Conservation (phyloP, 371 early-diverging fungal genomes). For the Mortierella sp. region DNA sequence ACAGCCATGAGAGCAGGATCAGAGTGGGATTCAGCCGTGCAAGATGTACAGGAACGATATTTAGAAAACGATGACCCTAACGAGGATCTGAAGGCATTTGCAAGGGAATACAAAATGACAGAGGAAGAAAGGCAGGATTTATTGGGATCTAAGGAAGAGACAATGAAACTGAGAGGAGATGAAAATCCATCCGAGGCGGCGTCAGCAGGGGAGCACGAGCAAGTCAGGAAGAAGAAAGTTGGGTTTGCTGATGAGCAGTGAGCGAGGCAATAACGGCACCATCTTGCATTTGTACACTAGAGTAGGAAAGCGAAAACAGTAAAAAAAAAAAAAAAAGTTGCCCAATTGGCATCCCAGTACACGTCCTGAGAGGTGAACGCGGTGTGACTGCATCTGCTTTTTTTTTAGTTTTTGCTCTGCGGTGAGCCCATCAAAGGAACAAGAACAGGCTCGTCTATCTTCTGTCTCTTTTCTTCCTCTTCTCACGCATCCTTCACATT, state of each 20-base stretch:
- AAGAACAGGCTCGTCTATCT: background rate
- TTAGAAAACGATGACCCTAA: conserved; percentile 56
- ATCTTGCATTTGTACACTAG: background rate
- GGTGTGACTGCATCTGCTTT: too few species aligned
- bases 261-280: background rate
- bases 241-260: conserved; percentile 26
- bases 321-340: background rate
- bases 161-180: background rate
- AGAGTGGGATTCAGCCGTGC: conserved; percentile 62
- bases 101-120: conserved; percentile 42
- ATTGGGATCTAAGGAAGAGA: background rate
- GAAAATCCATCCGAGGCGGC: background rate
- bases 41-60: conserved; percentile 76
- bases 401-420: background rate
- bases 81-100: conserved; percentile 46
- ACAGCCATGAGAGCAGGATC: conserved; percentile 69
- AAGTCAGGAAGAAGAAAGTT: conserved; percentile 23
- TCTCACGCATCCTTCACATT: background rate
- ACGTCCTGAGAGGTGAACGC: too few species aligned
- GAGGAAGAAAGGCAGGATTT: conserved; percentile 13
- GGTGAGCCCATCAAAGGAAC: too few species aligned
- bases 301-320: too few species aligned
- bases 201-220: background rate
- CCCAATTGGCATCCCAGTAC: too few species aligned
- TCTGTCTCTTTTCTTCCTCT: background rate